Evolutionary conservation across 2,329 filamentous ascomycete species (phyloP).

Genomic region (Lasiodiplodia sp.): DNA sequence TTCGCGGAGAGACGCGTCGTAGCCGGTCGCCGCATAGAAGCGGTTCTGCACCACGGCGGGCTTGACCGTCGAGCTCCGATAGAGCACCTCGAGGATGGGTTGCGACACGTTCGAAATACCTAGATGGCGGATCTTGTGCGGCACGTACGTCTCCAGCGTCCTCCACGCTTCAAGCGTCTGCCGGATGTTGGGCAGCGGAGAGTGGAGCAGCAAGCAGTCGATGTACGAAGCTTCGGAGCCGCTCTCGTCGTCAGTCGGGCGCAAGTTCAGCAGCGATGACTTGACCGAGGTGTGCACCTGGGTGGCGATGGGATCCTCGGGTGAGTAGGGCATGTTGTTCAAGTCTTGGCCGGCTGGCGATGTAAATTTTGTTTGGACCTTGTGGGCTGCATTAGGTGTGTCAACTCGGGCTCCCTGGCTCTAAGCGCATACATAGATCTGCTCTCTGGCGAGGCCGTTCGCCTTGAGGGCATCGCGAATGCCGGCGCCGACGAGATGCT

Average conservation of each 20-base stretch:
- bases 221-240: constrained; percentile 54
- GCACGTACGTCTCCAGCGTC: constrained; percentile 69
- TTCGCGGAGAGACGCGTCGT: constrained; percentile 66
- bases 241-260: constrained; percentile 41
- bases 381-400: constrained; percentile 2
- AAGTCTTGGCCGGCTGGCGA: constrained; percentile 67
- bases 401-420: neutral
- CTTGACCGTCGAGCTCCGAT: constrained; percentile 55
- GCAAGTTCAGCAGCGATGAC: constrained; percentile 71
- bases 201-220: constrained; percentile 67
- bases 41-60: constrained; percentile 77
- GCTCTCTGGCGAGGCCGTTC: constrained; percentile 63
- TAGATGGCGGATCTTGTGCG: constrained; percentile 67
- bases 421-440: constrained; percentile 65
- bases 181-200: constrained; percentile 58
- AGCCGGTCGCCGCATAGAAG: constrained; percentile 67
- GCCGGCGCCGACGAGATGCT: constrained; percentile 72
- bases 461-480: constrained; percentile 67
- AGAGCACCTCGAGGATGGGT: constrained; percentile 62
- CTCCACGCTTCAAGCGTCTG: constrained; percentile 71
- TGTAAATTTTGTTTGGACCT: constrained; percentile 88
- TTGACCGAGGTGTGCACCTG: constrained; percentile 73
- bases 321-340: constrained; percentile 68
- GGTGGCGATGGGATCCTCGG: constrained; percentile 62
- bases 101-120: constrained; percentile 80